Evolutionary conservation across 352 stramenopile species (phyloP).

Genomic region (Pythium myriotylum): DNA sequence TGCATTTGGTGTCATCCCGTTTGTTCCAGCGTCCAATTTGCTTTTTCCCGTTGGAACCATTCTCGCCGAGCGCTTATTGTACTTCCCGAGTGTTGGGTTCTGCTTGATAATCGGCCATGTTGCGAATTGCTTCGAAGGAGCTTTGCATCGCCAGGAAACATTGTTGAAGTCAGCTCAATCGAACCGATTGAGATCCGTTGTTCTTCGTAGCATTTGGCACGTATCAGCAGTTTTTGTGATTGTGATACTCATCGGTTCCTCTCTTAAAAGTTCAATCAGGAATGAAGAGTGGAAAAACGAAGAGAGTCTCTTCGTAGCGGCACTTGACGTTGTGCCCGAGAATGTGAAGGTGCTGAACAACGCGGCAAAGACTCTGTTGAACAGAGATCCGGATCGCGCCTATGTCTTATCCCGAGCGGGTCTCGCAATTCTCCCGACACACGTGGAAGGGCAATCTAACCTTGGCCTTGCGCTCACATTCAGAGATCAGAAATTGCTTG

Average conservation of each 20-base stretch:
- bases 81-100: constrained; percentile 90
- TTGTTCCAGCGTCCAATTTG: constrained; percentile 90
- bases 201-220: neutral
- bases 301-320: constrained; percentile 54
- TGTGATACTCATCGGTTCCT: constrained; percentile 38
- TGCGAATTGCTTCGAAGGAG: constrained; percentile 33
- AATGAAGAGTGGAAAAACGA: constrained; percentile 76
- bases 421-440: constrained; percentile 40
- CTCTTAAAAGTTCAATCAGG: constrained; percentile 44
- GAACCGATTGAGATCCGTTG: neutral
- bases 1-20: constrained; percentile 81
- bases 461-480: constrained; percentile 47
- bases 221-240: constrained; percentile 9
- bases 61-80: constrained; percentile 90
- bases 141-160: constrained; percentile 17
- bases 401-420: constrained; percentile 42
- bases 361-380: constrained; percentile 62
- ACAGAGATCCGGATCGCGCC: constrained; percentile 38
- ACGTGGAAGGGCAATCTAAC: constrained; percentile 65
- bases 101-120: constrained; percentile 59
- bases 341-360: constrained; percentile 85
- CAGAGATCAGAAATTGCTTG: constrained; percentile 31
- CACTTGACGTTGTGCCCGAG: constrained; percentile 51
- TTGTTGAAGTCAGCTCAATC: neutral
- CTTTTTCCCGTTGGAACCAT: constrained; percentile 91